These are phyloP conservation scores for Penicillium coffeae DNA, from an alignment of 495 filamentous ascomycete species.

Conservation along the genomic window DNA sequence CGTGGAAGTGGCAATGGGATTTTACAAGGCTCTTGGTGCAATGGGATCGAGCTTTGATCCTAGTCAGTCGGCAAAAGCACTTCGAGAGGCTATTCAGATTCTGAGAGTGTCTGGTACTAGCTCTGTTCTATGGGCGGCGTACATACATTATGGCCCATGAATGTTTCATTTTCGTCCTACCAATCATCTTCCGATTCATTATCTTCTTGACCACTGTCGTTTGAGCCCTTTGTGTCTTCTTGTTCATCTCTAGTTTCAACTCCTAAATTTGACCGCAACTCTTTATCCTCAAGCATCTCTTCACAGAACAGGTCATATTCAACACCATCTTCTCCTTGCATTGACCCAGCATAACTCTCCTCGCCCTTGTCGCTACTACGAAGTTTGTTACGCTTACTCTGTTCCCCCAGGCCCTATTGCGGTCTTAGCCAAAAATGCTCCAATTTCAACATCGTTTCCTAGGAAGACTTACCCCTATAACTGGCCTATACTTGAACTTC, in stretches of 20 bases:
- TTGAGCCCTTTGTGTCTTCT: not conserved
- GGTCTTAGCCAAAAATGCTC: too few relatives aligned
- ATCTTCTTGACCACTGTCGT: not conserved
- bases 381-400: conserved; percentile 2
- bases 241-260: not conserved
- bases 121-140: conserved; percentile 3
- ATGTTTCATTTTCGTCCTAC: not conserved
- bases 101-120: not conserved
- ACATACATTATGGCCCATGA: conserved; percentile 3
- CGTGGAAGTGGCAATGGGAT: not conserved
- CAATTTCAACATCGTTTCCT: not conserved
- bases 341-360: not conserved
- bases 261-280: not conserved
- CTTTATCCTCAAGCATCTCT: not conserved
- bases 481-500: conserved; percentile 3
- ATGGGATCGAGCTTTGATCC: not conserved
- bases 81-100: not conserved
- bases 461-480: conserved; percentile 6
- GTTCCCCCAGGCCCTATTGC: not conserved
- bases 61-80: not conserved
- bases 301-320: conserved; percentile 2
- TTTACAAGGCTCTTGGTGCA: not conserved
- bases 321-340: conserved; percentile 1
- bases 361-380: not conserved
- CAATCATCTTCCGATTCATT: not conserved